Conservation (phyloP, 768 basidiomycete genomes). For the Cubamyces sp. region DNA sequence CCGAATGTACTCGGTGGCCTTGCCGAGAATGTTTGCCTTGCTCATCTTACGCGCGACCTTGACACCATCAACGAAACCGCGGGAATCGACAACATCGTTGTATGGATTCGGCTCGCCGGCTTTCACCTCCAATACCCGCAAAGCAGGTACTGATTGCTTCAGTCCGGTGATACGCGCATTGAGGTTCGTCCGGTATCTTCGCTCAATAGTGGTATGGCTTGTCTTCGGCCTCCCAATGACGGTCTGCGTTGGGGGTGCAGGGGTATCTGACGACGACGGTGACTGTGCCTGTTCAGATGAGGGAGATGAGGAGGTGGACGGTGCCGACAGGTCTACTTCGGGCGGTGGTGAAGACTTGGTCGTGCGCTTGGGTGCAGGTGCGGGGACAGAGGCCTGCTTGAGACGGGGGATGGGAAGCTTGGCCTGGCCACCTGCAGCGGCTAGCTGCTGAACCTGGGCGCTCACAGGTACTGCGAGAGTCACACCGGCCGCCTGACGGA, state of each 20-base stretch:
- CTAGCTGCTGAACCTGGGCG: slow-evolving; percentile 38
- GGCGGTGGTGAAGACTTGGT: slow-evolving; percentile 25
- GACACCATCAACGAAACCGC: slow-evolving; percentile 91
- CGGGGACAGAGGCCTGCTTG: slow-evolving; percentile 46
- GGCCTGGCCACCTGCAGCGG: slow-evolving; percentile 34
- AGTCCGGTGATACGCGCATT: slow-evolving; percentile 85
- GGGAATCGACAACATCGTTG: slow-evolving; percentile 69
- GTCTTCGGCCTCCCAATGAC: slow-evolving; percentile 68
- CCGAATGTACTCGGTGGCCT: slow-evolving; percentile 88
- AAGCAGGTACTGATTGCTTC: slow-evolving; percentile 80
- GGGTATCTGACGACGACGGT: slow-evolving; percentile 23
- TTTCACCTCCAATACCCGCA: slow-evolving; percentile 74
- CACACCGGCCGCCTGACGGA: slow-evolving; percentile 42
- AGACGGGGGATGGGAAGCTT: slow-evolving; percentile 59
- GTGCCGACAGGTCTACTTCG: slow-evolving; percentile 32
- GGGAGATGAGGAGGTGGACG: slow-evolving; percentile 46
- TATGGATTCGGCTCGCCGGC: slow-evolving; percentile 30
- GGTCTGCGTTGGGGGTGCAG: slow-evolving; percentile 25
- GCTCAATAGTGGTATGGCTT: slow-evolving; percentile 87
- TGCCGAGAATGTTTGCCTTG: slow-evolving; percentile 89
- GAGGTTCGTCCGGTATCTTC: slow-evolving; percentile 86
- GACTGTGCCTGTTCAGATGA: slow-evolving; percentile 27
- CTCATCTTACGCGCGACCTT: slow-evolving; percentile 89
- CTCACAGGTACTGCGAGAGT: slow-evolving; percentile 44
- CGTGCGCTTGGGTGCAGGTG: slow-evolving; percentile 35